phyloP scores from a whole-genome alignment of 805 yeast genomes.

The Lachancea waltii region DNA sequence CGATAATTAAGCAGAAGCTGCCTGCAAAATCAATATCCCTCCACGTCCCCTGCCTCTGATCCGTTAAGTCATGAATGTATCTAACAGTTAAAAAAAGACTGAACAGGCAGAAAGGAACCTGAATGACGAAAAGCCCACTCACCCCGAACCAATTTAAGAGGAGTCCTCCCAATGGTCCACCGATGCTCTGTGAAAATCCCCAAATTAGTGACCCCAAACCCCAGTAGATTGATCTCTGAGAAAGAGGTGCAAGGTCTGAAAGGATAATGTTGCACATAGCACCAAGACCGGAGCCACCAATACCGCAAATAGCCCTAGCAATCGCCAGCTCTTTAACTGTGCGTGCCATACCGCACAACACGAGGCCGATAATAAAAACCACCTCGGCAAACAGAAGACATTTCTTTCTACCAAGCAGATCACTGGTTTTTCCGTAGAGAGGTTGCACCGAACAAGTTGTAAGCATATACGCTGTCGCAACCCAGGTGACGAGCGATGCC shows the following conservation, averaged over 20 bases:
- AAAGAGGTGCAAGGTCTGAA: constrained; percentile 49
- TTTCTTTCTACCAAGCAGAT: constrained; percentile 50
- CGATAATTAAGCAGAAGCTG: constrained; percentile 31
- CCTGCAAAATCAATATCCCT: constrained; percentile 38
- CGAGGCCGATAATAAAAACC: constrained; percentile 41
- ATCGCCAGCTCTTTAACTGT: constrained; percentile 42
- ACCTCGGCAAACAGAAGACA: constrained; percentile 39
- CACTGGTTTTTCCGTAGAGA: constrained; percentile 62
- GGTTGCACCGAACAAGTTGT: constrained; percentile 73
- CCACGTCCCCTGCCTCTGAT: constrained; percentile 29
- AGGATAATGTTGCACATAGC: constrained; percentile 47
- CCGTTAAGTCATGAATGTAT: constrained; percentile 33
- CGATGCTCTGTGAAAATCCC: constrained; percentile 37
- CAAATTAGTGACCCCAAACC: constrained; percentile 41
- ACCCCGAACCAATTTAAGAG: constrained; percentile 37
- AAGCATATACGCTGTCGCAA: constrained; percentile 62
- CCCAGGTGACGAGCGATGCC: constrained; percentile 52
- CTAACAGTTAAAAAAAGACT: constrained; percentile 23
- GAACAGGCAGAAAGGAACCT: constrained; percentile 34
- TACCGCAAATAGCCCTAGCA: constrained; percentile 50
- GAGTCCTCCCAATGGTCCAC: constrained; percentile 40
- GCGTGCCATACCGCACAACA: constrained; percentile 37
- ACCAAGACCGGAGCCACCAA: constrained; percentile 52
- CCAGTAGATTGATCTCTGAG: constrained; percentile 47
- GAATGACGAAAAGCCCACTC: constrained; percentile 40